Base-by-base conservation (phyloP, 805 yeast genomes). In the Kodamaea kakaduensis region DNA sequence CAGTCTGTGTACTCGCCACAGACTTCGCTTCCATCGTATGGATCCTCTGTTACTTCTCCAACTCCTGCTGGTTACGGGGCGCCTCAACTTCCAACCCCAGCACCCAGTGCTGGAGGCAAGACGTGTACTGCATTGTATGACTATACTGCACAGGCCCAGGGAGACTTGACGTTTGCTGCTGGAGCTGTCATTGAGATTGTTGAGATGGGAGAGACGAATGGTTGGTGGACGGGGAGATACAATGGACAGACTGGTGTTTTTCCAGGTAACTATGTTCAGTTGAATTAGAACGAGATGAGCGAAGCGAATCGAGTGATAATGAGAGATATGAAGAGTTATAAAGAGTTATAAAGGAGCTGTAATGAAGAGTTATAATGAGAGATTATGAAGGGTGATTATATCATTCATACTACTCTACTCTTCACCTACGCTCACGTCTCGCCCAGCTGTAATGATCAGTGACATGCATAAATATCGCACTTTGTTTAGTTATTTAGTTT, bases 211-310 rank as follows among this genome's bases (percentile, higher is more conserved):
- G 96, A 88, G 56, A 73, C 80, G 35, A 87, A 86, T 51, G 98
- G 95, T 5, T 93, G 98, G 98, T 93, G 98, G 98, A 87, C 96
- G 0, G 98, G 98, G 9, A 64, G 71, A 25, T 65, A 74, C 43
- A 85, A 87, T 49, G 97, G 96, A 6, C 81, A 71, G 40, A 80
- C 82, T 40, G 98, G 98, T 40, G 83, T 81, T 8, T 93, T 94
- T 68, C 98, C 98, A 5, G 98, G 96, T 7, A 93, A 90, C 56
- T 93, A 93, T 52, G 98, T 93, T 17, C 90, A 84, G 56, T 58
- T 86, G 47, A 78, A 78, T 38, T 43, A 41, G 22, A n/a, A n/a
- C n/a, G n/a, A n/a, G n/a, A n/a, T n/a, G n/a, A n/a, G n/a, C n/a
- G n/a, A n/a, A n/a, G n/a, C n/a, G n/a, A 22, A 24, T 24, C 16